phyloP scores from a whole-genome alignment of 768 basidiomycete species.

The Termitomyces eurrhizus region DNA sequence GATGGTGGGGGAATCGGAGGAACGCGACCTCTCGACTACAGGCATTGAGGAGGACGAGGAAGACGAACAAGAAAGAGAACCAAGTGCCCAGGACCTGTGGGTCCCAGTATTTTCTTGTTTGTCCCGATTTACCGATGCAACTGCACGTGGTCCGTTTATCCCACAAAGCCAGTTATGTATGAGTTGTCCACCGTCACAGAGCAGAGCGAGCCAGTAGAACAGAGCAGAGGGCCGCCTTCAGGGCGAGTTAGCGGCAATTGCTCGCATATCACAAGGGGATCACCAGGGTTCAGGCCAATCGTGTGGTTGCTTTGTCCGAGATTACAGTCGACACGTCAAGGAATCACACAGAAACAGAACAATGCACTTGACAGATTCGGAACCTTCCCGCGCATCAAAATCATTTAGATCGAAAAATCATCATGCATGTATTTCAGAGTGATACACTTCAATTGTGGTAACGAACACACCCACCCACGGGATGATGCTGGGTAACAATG shows the following conservation, averaged over 20 bases:
- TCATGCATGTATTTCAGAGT: constrained; percentile 9
- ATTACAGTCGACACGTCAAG: background rate
- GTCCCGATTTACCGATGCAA: constrained; percentile 12
- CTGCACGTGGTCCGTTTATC: background rate
- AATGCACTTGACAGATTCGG: background rate
- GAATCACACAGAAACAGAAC: background rate
- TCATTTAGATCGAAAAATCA: background rate
- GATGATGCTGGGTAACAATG: constrained; percentile 16
- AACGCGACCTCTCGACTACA: constrained; percentile 5
- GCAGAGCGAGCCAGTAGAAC: background rate
- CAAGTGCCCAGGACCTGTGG: constrained; percentile 17
- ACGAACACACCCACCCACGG: constrained; percentile 18
- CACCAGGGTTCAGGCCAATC: background rate
- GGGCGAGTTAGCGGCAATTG: background rate
- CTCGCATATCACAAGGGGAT: background rate
- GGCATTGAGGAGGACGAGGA: constrained; percentile 9
- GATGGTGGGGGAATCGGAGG: constrained; percentile 25
- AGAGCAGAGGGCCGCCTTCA: background rate
- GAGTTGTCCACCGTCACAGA: background rate
- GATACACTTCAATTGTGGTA: constrained; percentile 16
- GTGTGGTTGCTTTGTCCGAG: background rate
- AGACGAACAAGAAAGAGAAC: background rate
- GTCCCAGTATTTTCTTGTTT: constrained; percentile 27
- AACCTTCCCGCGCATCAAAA: background rate
- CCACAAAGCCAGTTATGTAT: background rate